Evolutionary conservation across 2,329 filamentous ascomycete genomes (phyloP).

Genomic region (Berkeleyomyces basicola): DNA sequence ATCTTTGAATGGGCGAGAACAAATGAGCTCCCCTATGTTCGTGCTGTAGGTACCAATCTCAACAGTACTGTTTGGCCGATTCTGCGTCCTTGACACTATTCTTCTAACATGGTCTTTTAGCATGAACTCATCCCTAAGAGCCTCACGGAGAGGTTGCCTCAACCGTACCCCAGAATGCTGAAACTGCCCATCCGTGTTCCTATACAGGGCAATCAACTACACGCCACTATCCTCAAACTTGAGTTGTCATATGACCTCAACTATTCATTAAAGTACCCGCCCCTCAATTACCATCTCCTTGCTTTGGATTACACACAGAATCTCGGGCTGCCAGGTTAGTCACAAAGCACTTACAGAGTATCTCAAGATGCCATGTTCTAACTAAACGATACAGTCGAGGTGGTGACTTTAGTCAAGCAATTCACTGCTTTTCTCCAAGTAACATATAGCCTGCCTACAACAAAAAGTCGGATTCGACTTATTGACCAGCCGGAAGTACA

Average conservation of each 20-base stretch:
- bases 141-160: conserved; percentile 42
- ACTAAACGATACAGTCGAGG: conserved; percentile 14
- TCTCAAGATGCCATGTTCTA: background rate
- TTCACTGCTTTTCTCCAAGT: conserved; percentile 3
- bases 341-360: background rate
- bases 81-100: background rate
- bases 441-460: conserved; percentile 2
- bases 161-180: conserved; percentile 41
- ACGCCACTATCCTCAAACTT: conserved; percentile 44
- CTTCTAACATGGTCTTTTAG: conserved; percentile 24
- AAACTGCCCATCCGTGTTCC: conserved; percentile 29
- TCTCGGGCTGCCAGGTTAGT: conserved; percentile 56
- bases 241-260: conserved; percentile 47
- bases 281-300: conserved; percentile 52
- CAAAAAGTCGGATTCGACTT: conserved; percentile 11
- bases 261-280: conserved; percentile 54
- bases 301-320: conserved; percentile 53
- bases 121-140: conserved; percentile 45
- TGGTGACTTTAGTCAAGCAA: conserved; percentile 9
- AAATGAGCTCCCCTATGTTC: conserved; percentile 55
- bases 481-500: conserved; percentile 58
- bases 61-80: background rate
- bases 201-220: conserved; percentile 41
- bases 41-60: conserved; percentile 36
- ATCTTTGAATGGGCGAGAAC: conserved; percentile 50